phyloP scores from a whole-genome alignment of 176 grass and related monocot species.

The Rhynchospora breviuscula region DNA sequence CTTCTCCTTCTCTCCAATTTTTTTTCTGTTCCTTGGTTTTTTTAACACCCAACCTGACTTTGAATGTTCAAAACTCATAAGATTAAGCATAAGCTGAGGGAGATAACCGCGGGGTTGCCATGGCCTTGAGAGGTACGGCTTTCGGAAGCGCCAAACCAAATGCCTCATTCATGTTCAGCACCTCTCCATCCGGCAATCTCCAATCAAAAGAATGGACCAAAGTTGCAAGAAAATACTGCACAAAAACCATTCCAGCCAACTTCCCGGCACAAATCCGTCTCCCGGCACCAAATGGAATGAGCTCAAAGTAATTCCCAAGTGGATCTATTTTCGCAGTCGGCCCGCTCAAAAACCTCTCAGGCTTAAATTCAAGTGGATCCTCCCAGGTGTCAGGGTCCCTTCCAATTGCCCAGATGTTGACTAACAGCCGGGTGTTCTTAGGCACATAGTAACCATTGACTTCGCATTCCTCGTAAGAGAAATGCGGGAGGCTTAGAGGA shows the following conservation, averaged over 20 bases:
- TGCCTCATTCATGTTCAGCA: constrained; percentile 55
- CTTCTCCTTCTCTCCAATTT: too few species aligned
- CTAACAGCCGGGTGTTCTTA: constrained; percentile 44
- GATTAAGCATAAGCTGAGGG: constrained; percentile 29
- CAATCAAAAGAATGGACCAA: constrained; percentile 67
- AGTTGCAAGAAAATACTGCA: constrained; percentile 58
- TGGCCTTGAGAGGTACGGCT: constrained; percentile 52
- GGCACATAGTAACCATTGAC: constrained; percentile 46
- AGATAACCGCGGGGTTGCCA: constrained; percentile 32
- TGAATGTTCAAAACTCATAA: background rate
- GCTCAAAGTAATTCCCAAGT: constrained; percentile 67
- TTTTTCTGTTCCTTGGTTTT: background rate
- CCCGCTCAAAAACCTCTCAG: constrained; percentile 47
- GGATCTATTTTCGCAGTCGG: constrained; percentile 37
- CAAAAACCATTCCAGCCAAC: constrained; percentile 74
- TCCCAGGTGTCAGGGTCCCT: constrained; percentile 51
- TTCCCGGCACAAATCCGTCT: constrained; percentile 74
- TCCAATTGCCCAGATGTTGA: constrained; percentile 86
- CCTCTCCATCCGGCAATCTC: constrained; percentile 52
- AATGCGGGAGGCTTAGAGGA: constrained; percentile 73
- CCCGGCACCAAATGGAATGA: constrained; percentile 78
- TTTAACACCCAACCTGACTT: background rate
- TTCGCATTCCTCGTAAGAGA: constrained; percentile 63
- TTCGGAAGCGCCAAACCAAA: constrained; percentile 66
- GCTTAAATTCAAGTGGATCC: constrained; percentile 52